Conservation (phyloP, 2,329 filamentous ascomycete genomes). For the Paramyrothecium roridum region DNA sequence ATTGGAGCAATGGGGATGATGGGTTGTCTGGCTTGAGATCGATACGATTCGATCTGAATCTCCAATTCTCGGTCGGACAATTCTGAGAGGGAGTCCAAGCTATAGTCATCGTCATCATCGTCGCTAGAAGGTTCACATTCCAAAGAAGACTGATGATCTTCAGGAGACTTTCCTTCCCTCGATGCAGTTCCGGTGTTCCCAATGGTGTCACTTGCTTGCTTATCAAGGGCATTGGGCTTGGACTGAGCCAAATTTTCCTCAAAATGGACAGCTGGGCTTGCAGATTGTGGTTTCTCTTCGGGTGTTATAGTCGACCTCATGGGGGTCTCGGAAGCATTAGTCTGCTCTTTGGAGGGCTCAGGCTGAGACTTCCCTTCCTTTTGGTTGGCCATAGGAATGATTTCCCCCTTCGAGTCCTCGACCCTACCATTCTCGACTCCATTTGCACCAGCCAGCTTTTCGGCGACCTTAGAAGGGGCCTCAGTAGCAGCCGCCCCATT, state of each 20-base stretch:
- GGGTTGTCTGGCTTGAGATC: not conserved
- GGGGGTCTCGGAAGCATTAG: not conserved
- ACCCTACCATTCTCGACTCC: no score
- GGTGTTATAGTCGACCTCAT: not conserved
- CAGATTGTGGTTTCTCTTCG: not conserved
- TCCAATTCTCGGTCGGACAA: slow-evolving; percentile 38
- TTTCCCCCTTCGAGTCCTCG: no score
- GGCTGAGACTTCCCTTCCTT: no score
- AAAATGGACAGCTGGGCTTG: not conserved
- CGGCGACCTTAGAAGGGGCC: no score
- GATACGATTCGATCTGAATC: slow-evolving; percentile 19
- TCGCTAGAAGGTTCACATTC: slow-evolving; percentile 18
- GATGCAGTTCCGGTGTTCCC: no score
- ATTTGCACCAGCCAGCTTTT: no score
- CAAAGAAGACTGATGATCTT: not conserved
- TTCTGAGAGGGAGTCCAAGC: slow-evolving; percentile 31
- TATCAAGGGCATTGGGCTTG: not conserved
- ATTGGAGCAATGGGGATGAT: not conserved
- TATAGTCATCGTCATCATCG: slow-evolving; percentile 21
- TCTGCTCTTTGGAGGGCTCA: not conserved
- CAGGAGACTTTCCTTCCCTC: slow-evolving; percentile 1
- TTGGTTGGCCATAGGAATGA: no score
- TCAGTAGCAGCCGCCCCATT: not conserved
- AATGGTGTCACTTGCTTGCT: no score
- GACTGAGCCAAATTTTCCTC: not conserved